These are phyloP conservation scores for Rhododendron molle DNA, from an alignment of 148 eudicot genomes.

Conservation along the genomic window DNA sequence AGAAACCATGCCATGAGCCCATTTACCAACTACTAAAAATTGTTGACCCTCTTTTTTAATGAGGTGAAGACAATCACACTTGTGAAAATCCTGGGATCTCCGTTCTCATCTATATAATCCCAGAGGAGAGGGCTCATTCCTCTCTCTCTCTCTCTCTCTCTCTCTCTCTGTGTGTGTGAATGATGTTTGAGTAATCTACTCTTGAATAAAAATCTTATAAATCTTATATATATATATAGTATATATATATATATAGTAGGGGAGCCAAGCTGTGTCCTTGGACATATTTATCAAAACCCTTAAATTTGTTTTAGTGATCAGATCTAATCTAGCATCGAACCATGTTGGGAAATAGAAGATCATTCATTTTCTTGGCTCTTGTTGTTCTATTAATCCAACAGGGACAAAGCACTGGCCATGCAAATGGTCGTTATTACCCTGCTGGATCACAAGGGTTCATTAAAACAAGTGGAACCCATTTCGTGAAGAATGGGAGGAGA, in stretches of 20 bases:
- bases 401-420: not conserved
- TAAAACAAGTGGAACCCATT: constrained; percentile 10
- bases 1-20: no score
- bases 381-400: not conserved
- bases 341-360: not conserved
- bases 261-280: no score
- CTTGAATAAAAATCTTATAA: no score
- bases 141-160: not conserved
- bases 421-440: not conserved
- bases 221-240: no score
- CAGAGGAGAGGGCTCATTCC: not conserved
- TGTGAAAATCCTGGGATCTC: not conserved
- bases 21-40: no score
- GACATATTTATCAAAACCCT: not conserved
- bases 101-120: not conserved
- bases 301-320: not conserved
- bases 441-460: not conserved
- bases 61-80: not conserved
- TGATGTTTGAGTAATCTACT: no score
- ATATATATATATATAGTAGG: no score
- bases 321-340: not conserved
- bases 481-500: constrained; percentile 17
- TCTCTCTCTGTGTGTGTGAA: not conserved
- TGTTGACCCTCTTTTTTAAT: no score
- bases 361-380: not conserved